Conservation (phyloP, 2,329 filamentous ascomycete species). For the Aspergillus sp. region DNA sequence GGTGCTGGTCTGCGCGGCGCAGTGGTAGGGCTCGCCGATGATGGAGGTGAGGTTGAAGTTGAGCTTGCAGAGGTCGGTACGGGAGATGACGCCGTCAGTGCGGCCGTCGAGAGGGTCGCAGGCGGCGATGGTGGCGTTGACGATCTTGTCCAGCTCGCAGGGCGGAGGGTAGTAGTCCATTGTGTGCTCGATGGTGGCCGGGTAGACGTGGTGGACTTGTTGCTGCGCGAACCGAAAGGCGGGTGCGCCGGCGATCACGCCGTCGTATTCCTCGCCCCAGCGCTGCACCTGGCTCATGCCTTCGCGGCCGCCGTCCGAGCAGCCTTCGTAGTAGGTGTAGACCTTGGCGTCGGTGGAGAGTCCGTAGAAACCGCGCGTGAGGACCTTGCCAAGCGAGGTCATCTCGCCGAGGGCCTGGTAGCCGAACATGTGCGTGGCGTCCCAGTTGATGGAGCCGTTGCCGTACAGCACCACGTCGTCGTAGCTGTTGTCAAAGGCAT, state of each 20-base stretch:
- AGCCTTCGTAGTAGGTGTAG: conserved; percentile 54
- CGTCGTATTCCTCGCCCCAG: conserved; percentile 49
- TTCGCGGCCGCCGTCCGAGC: conserved; percentile 56
- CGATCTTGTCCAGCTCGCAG: conserved; percentile 36
- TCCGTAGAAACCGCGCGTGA: conserved; percentile 45
- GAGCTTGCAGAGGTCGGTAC: conserved; percentile 49
- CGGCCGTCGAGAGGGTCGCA: conserved; percentile 58
- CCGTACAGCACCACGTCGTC: conserved; percentile 41
- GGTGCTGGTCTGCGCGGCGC: conserved; percentile 25
- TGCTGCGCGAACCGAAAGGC: conserved; percentile 47
- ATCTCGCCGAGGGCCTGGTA: conserved; percentile 56
- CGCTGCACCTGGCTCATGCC: conserved; percentile 55
- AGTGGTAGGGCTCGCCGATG: conserved; percentile 50
- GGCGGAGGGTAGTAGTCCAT: conserved; percentile 43
- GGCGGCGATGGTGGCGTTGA: conserved; percentile 54
- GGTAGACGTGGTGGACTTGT: conserved; percentile 45
- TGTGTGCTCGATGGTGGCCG: conserved; percentile 40
- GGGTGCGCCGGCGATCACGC: conserved; percentile 48
- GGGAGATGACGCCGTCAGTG: conserved; percentile 54
- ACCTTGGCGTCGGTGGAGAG: conserved; percentile 24
- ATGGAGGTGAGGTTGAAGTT: conserved; percentile 48
- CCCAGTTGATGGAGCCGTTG: conserved; percentile 48
- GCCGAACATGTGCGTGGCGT: conserved; percentile 33
- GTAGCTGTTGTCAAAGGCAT: conserved; percentile 40
- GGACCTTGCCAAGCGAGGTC: conserved; percentile 47